phyloP scores from a whole-genome alignment of 1,139 yeast genomes.

The Meyerozyma athensensis region DNA sequence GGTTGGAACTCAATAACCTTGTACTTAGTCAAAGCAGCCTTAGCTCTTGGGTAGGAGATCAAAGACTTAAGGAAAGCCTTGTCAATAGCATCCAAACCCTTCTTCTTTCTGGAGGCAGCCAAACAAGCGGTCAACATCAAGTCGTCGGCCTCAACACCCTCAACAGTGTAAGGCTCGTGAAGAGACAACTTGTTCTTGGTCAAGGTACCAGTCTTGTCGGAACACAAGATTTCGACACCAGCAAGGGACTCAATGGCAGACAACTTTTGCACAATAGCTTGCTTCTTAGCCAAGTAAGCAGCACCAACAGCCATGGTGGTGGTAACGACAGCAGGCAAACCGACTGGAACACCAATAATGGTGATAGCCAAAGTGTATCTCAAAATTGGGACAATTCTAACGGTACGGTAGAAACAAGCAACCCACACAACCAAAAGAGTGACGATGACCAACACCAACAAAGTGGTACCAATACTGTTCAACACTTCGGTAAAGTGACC shows the following conservation, averaged over 20 bases:
- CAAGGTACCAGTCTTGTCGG: conserved; percentile 98
- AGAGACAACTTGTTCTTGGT: conserved; percentile 96
- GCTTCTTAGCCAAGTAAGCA: conserved; percentile 97
- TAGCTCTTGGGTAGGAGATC: conserved; percentile 84
- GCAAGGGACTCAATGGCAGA: conserved; percentile 98
- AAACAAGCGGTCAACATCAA: conserved; percentile 97
- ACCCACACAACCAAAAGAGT: conserved; percentile 90
- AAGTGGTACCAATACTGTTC: conserved; percentile 94
- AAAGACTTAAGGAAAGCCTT: conserved; percentile 94
- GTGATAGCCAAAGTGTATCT: conserved; percentile 95
- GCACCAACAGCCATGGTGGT: conserved; percentile 99
- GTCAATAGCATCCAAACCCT: conserved; percentile 98
- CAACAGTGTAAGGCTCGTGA: conserved; percentile 98
- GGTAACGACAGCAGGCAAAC: conserved; percentile 99
- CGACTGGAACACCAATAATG: conserved; percentile 99
- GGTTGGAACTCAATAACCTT: conserved; percentile 95
- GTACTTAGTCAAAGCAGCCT: conserved; percentile 92
- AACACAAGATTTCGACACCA: conserved; percentile 98
- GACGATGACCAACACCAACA: conserved; percentile 82
- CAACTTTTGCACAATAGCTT: conserved; percentile 96
- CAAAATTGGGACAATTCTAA: conserved; percentile 81
- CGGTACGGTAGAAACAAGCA: conserved; percentile 94
- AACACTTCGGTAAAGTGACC: conserved; percentile 98
- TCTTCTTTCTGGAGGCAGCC: conserved; percentile 98
- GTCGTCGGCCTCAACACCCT: conserved; percentile 97